Conservation (phyloP, 257 asterid species). For the Solanum piurae region DNA sequence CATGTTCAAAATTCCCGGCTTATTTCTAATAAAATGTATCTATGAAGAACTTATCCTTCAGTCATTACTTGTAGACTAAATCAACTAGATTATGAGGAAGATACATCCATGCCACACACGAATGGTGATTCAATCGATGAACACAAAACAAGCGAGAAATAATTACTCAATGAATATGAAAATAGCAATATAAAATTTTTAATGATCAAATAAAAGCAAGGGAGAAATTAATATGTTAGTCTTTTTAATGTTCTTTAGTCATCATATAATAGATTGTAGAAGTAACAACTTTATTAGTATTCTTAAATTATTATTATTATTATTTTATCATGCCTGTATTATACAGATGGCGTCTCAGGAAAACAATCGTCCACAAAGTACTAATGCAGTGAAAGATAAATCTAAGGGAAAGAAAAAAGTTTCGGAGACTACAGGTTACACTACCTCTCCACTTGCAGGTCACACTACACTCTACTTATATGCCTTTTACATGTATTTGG, state of each 20-base stretch:
- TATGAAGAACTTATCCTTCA: background rate
- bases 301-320: background rate
- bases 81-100: background rate
- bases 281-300: background rate
- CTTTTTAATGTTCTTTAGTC: background rate
- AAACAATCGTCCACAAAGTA: background rate
- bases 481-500: background rate
- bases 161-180: background rate
- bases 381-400: background rate
- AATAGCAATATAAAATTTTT: background rate
- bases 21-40: background rate
- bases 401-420: background rate
- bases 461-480: background rate
- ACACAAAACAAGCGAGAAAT: background rate
- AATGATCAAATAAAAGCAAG: background rate
- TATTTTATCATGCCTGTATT: background rate
- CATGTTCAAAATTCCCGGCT: background rate
- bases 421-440: background rate
- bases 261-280: background rate
- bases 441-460: background rate
- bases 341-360: background rate
- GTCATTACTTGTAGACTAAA: background rate
- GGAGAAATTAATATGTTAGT: background rate
- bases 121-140: background rate
- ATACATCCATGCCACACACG: background rate